Conservation (phyloP, 2,329 filamentous ascomycete species). For the Verticillium longisporum region DNA sequence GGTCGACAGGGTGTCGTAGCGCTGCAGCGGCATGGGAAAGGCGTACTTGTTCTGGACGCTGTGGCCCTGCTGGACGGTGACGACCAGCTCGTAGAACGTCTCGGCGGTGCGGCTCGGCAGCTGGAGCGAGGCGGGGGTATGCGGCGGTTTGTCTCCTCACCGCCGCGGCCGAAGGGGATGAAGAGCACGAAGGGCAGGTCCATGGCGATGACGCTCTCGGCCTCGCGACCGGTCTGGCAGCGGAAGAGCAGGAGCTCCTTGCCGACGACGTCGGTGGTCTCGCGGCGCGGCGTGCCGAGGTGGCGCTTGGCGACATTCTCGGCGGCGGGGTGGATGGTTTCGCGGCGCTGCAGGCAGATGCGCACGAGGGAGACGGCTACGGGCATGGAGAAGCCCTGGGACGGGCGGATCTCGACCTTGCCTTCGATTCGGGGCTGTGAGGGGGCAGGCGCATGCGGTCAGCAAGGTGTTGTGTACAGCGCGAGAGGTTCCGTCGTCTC, state of each 20-base stretch:
- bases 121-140: slow-evolving; percentile 91
- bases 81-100: slow-evolving; percentile 94
- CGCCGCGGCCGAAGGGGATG: slow-evolving; percentile 88
- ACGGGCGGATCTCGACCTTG: slow-evolving; percentile 91
- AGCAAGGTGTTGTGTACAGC: not conserved
- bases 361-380: slow-evolving; percentile 89
- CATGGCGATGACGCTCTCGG: slow-evolving; percentile 88
- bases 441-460: slow-evolving; percentile 2
- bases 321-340: slow-evolving; percentile 93
- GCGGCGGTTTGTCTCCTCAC: slow-evolving; percentile 80
- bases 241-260: slow-evolving; percentile 92
- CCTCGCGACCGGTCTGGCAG: slow-evolving; percentile 75
- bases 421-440: slow-evolving; percentile 88
- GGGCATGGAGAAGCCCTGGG: slow-evolving; percentile 76
- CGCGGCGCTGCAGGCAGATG: slow-evolving; percentile 86
- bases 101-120: slow-evolving; percentile 90
- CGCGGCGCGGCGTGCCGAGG: slow-evolving; percentile 80
- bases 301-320: slow-evolving; percentile 92
- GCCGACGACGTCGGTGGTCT: slow-evolving; percentile 86
- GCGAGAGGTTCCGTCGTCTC: not conserved
- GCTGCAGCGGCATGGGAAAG: slow-evolving; percentile 82
- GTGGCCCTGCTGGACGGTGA: slow-evolving; percentile 87
- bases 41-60: slow-evolving; percentile 82
- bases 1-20: slow-evolving; percentile 94
- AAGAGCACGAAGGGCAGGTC: slow-evolving; percentile 96